These are phyloP conservation scores for Colletotrichum tanaceti DNA, from an alignment of 2,329 filamentous ascomycete species.

Conservation along the genomic window DNA sequence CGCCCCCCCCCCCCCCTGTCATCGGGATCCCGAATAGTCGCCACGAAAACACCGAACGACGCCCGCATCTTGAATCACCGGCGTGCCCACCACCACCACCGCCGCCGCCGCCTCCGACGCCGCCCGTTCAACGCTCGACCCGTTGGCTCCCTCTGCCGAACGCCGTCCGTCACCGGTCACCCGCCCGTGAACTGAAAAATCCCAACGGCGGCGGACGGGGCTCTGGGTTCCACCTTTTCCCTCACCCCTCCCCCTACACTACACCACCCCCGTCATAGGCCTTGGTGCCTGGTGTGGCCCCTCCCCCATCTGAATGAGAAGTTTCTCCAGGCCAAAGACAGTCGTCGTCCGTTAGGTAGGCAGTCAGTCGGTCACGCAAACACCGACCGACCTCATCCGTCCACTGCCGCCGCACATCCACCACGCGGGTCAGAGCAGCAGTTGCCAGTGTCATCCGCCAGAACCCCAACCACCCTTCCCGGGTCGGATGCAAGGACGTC, in stretches of 20 bases:
- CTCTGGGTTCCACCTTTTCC: slow-evolving; percentile 15
- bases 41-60: slow-evolving; percentile 30
- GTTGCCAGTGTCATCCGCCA: background rate
- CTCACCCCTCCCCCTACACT: background rate
- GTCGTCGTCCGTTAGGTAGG: slow-evolving; percentile 23
- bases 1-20: slow-evolving; percentile 20
- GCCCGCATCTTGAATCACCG: slow-evolving; percentile 22
- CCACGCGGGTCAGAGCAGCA: background rate
- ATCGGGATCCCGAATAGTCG: slow-evolving; percentile 26
- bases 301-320: background rate
- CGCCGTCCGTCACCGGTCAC: background rate
- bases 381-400: background rate
- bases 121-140: slow-evolving; percentile 1
- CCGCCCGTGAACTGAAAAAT: slow-evolving; percentile 20
- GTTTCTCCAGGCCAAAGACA: background rate
- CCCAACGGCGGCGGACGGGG: slow-evolving; percentile 6
- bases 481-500: slow-evolving; percentile 31
- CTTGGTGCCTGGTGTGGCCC: background rate
- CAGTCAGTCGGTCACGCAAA: slow-evolving; percentile 1
- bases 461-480: background rate
- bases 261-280: too few species aligned
- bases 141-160: background rate
- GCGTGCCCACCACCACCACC: background rate
- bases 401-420: background rate
- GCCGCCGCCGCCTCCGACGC: background rate